A percentile compares a stretch with the other conserved stretches of the same genome.
phyloP scores from a whole-genome alignment of 495 filamentous ascomycete genomes.

The Talaromyces thailandensis region DNA sequence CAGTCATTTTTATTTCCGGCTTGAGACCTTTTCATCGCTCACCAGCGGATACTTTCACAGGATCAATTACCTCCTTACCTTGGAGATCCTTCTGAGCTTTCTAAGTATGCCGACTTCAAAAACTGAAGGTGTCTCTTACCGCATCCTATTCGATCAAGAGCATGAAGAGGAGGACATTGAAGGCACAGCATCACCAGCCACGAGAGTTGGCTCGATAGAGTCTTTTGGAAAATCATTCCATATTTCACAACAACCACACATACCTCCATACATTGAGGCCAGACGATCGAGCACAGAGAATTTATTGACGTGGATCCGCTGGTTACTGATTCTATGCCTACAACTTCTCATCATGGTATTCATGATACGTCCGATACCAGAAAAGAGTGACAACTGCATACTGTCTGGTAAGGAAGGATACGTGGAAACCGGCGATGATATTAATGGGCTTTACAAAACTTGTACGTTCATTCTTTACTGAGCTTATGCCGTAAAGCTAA shows the following conservation, averaged over 20 bases:
- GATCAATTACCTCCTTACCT: no score
- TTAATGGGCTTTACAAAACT: conserved; percentile 20
- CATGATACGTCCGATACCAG: neutral
- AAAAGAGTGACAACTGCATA: neutral
- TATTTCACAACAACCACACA: neutral
- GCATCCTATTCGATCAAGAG: conserved; percentile 1
- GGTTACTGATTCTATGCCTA: neutral
- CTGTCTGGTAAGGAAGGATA: neutral
- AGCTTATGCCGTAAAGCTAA: neutral
- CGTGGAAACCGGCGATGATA: conserved; percentile 18
- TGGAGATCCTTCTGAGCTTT: neutral
- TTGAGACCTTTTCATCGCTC: neutral
- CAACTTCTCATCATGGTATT: neutral
- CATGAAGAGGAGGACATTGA: neutral
- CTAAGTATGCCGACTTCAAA: neutral
- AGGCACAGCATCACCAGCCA: neutral
- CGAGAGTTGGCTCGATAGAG: neutral
- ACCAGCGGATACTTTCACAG: no score
- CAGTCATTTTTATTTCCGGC: neutral
- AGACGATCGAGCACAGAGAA: neutral
- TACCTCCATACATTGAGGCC: neutral
- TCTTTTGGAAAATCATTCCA: neutral
- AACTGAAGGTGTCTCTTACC: neutral
- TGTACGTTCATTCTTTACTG: conserved; percentile 7
- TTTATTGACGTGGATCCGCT: neutral